These are phyloP conservation scores for Coleophoma crateriformis DNA, from an alignment of 2,329 filamentous ascomycete species.

Conservation along the genomic window DNA sequence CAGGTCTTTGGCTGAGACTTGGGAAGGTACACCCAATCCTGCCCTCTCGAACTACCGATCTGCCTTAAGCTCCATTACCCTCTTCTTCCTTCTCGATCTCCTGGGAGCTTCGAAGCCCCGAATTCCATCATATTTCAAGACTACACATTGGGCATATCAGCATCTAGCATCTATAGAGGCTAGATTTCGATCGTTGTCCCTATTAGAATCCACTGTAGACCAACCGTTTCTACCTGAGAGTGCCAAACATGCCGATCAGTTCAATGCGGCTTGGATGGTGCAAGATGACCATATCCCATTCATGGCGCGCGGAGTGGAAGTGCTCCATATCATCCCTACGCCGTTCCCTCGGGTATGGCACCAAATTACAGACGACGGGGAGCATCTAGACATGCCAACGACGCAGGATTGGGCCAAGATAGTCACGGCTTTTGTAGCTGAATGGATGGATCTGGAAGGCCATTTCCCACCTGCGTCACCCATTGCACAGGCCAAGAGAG, in stretches of 20 bases:
- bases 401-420: conserved; percentile 86
- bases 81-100: conserved; percentile 90
- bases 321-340: conserved; percentile 82
- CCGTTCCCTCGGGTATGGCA: conserved; percentile 89
- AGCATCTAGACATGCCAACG: conserved; percentile 74
- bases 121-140: conserved; percentile 82
- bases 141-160: conserved; percentile 90
- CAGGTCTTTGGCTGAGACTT: conserved; percentile 70
- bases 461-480: conserved; percentile 16
- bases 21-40: conserved; percentile 68
- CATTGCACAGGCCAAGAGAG: conserved; percentile 11
- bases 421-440: conserved; percentile 75
- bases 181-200: conserved; percentile 61
- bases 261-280: conserved; percentile 48
- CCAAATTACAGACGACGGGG: conserved; percentile 73
- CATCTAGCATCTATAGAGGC: conserved; percentile 69
- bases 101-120: conserved; percentile 64
- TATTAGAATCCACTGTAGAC: conserved; percentile 56
- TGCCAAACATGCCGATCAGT: conserved; percentile 42
- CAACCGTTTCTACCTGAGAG: conserved; percentile 63
- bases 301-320: conserved; percentile 75
- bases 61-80: conserved; percentile 70
- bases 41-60: conserved; percentile 70
- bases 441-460: conserved; percentile 77
- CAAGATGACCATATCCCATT: conserved; percentile 93